Conservation (phyloP, 2,329 filamentous ascomycete genomes). For the Penicillium digitatum region DNA sequence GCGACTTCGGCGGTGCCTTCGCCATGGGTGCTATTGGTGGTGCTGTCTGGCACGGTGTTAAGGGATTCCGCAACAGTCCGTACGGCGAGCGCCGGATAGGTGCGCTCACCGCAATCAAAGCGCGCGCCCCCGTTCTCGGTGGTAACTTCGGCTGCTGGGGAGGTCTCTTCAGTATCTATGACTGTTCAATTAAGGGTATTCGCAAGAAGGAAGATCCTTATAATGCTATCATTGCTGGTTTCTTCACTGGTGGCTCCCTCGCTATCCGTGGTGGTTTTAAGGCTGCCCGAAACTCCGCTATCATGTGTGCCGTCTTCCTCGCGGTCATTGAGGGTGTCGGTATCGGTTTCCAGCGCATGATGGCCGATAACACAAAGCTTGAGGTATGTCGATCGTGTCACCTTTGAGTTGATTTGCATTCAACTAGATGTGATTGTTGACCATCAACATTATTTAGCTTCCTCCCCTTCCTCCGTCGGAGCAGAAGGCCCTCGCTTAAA, state of each 20-base stretch:
- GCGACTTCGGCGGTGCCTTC: slow-evolving; percentile 96
- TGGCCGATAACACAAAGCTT: slow-evolving; percentile 81
- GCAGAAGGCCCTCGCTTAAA: slow-evolving; percentile 38
- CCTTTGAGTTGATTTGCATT: too few relatives aligned
- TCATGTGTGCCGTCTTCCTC: slow-evolving; percentile 89
- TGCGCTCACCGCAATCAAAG: slow-evolving; percentile 94
- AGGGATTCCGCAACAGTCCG: slow-evolving; percentile 84
- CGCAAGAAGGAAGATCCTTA: slow-evolving; percentile 97
- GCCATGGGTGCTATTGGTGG: slow-evolving; percentile 85
- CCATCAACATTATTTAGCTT: slow-evolving; percentile 18
- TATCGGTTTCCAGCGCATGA: slow-evolving; percentile 91
- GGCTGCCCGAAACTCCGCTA: slow-evolving; percentile 90
- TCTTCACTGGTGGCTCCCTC: slow-evolving; percentile 90
- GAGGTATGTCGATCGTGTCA: slow-evolving; percentile 43
- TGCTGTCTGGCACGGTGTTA: slow-evolving; percentile 94
- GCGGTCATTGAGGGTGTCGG: slow-evolving; percentile 97
- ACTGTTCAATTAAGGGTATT: slow-evolving; percentile 92
- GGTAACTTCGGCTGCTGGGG: slow-evolving; percentile 99
- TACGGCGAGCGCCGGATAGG: slow-evolving; percentile 95
- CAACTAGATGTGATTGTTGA: neutral
- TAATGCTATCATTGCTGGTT: slow-evolving; percentile 95
- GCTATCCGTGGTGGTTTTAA: slow-evolving; percentile 88
- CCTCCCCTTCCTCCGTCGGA: slow-evolving; percentile 36
- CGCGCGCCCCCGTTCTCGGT: slow-evolving; percentile 88
- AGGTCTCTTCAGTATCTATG: slow-evolving; percentile 90